Evolutionary conservation across 1,139 yeast species (phyloP).

Genomic region (Blastobotrys petasosporus): DNA sequence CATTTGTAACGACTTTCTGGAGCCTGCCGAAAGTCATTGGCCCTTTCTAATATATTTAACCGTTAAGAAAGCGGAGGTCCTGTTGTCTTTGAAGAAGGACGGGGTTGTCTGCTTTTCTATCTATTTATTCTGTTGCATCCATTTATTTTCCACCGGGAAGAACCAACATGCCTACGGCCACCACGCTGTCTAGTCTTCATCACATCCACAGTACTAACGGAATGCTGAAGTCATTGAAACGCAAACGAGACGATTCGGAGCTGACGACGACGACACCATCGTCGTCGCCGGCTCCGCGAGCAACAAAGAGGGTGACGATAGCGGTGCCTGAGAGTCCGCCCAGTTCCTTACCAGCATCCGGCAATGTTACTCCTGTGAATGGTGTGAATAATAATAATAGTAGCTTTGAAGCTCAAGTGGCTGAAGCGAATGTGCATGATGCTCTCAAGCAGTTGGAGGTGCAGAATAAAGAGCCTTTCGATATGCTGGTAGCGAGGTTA

Average conservation of each 20-base stretch:
- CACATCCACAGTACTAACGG: neutral
- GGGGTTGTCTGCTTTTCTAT: neutral
- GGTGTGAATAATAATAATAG: neutral
- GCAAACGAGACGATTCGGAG: conserved; percentile 11
- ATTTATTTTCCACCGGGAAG: too few species aligned
- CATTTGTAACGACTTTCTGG: too few species aligned
- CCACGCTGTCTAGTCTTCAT: neutral
- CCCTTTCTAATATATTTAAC: too few species aligned
- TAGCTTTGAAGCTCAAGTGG: conserved; percentile 4
- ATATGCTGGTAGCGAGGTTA: conserved; percentile 43
- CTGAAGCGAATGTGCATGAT: conserved; percentile 41
- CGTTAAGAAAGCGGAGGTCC: too few species aligned
- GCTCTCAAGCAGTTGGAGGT: conserved; percentile 64
- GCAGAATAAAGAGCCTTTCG: conserved; percentile 40
- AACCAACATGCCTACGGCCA: neutral
- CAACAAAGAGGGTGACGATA: conserved; percentile 3
- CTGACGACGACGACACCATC: neutral
- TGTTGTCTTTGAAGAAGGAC: conserved; percentile 11
- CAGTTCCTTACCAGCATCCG: too few species aligned
- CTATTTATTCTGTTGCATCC: neutral
- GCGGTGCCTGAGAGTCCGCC: conserved; percentile 4
- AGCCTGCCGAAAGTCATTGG: too few species aligned
- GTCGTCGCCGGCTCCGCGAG: neutral
- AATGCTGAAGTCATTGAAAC: conserved; percentile 7
- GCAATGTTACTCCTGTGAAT: too few species aligned